A percentile compares a stretch with the other conserved stretches of the same genome.
Evolutionary conservation across 2,329 filamentous ascomycete species (phyloP).

Genomic region (Paradendryphiella salina): DNA sequence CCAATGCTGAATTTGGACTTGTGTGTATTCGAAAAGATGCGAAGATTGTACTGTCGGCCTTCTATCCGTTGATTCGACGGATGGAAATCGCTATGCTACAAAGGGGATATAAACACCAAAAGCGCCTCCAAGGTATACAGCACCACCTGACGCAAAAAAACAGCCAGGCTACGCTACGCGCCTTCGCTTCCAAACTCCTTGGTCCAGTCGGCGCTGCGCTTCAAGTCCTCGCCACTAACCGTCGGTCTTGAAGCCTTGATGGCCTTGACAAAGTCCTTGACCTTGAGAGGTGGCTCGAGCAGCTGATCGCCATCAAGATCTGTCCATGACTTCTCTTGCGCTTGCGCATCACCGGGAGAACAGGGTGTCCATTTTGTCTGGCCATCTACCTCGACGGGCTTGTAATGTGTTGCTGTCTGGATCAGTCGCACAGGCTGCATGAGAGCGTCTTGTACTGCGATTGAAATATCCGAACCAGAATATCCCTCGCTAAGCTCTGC

Average conservation of each 20-base stretch:
- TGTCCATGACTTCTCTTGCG: constrained; percentile 92
- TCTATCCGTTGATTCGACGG: constrained; percentile 3
- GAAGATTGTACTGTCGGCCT: neutral
- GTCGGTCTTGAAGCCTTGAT: constrained; percentile 87
- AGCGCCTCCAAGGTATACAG: constrained; percentile 14
- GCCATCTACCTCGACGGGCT: constrained; percentile 75
- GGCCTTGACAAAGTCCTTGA: constrained; percentile 93
- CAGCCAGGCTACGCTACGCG: constrained; percentile 46
- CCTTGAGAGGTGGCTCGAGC: constrained; percentile 79
- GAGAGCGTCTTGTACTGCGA: constrained; percentile 91
- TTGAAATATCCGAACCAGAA: constrained; percentile 92
- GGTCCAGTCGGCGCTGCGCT: constrained; percentile 88
- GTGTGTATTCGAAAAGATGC: neutral
- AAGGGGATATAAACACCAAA: constrained; percentile 16
- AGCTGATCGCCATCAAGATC: constrained; percentile 82
- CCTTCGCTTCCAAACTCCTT: constrained; percentile 95
- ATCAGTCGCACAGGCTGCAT: constrained; percentile 99
- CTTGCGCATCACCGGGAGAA: constrained; percentile 84
- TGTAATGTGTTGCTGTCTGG: constrained; percentile 96
- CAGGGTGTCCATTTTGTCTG: constrained; percentile 78
- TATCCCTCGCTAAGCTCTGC: constrained; percentile 88
- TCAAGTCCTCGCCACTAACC: constrained; percentile 83
- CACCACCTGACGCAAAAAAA: neutral
- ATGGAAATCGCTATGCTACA: constrained; percentile 13
- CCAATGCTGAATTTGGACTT: neutral